Conservation (phyloP, 306 rosid genomes). For the Vicia faba region DNA sequence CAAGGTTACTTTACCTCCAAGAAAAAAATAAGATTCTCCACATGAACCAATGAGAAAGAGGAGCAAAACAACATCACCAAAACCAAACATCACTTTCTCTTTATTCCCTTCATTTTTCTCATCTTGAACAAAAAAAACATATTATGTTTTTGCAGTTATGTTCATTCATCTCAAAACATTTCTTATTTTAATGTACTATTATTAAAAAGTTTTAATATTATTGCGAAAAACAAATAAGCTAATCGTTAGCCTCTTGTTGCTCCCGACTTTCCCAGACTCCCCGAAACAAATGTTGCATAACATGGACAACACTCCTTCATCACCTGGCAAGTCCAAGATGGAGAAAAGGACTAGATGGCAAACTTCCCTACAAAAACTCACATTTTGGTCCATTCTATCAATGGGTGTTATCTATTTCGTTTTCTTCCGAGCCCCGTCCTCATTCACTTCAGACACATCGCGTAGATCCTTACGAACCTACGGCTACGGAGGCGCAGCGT, state of each 20-base stretch:
- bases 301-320: conserved; percentile 21
- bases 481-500: conserved; percentile 1
- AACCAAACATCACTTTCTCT: conserved; percentile 19
- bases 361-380: not conserved
- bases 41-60: not conserved
- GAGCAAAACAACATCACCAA: not conserved
- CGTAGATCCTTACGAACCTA: conserved; percentile 1
- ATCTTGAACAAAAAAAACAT: not conserved
- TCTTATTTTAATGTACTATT: not conserved
- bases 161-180: conserved; percentile 4
- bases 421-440: conserved; percentile 18
- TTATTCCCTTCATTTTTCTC: not conserved
- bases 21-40: not conserved
- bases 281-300: not conserved
- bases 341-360: conserved; percentile 11
- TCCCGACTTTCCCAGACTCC: not conserved
- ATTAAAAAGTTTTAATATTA: not conserved
- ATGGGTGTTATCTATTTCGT: not conserved
- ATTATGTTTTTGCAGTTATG: not conserved
- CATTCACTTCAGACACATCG: not conserved
- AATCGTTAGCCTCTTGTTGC: not conserved
- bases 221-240: not conserved
- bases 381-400: conserved; percentile 5
- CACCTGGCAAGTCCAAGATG: conserved; percentile 24
- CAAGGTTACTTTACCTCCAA: not conserved